These are phyloP conservation scores for Mycena galopus DNA, from an alignment of 768 basidiomycete species.

Conservation along the genomic window DNA sequence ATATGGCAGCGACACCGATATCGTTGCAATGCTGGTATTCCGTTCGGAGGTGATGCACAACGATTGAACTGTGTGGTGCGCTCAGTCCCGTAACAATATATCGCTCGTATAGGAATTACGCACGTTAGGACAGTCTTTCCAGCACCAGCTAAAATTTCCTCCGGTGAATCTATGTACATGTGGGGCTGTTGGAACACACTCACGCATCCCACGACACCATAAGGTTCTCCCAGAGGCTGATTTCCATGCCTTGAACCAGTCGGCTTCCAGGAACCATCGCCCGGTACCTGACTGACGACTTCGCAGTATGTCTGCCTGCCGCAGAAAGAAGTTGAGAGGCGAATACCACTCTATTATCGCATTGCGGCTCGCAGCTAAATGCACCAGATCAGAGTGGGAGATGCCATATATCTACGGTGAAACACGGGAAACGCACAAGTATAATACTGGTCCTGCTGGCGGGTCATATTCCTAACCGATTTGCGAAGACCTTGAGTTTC, in stretches of 20 bases:
- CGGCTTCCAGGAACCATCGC: not conserved
- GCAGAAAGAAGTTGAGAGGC: constrained; percentile 4
- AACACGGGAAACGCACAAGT: too few species aligned
- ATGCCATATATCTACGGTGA: too few species aligned
- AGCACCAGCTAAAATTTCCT: not conserved
- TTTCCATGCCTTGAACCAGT: not conserved
- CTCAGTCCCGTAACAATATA: not conserved
- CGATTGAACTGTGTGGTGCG: not conserved
- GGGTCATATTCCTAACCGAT: not conserved
- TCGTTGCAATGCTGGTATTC: not conserved
- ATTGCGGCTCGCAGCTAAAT: not conserved
- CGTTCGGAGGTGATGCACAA: not conserved
- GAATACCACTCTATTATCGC: constrained; percentile 11
- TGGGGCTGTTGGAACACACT: not conserved
- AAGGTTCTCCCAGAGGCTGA: not conserved
- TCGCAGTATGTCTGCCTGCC: not conserved
- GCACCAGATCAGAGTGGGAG: too few species aligned
- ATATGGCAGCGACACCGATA: not conserved
- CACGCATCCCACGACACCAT: not conserved
- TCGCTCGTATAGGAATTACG: not conserved
- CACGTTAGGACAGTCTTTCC: not conserved
- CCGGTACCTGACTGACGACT: constrained; percentile 3
- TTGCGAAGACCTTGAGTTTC: not conserved
- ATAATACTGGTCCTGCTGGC: not conserved
- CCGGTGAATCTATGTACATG: not conserved